Base-by-base conservation (phyloP, 23 red algal species). In the Agarophyton chilense region DNA sequence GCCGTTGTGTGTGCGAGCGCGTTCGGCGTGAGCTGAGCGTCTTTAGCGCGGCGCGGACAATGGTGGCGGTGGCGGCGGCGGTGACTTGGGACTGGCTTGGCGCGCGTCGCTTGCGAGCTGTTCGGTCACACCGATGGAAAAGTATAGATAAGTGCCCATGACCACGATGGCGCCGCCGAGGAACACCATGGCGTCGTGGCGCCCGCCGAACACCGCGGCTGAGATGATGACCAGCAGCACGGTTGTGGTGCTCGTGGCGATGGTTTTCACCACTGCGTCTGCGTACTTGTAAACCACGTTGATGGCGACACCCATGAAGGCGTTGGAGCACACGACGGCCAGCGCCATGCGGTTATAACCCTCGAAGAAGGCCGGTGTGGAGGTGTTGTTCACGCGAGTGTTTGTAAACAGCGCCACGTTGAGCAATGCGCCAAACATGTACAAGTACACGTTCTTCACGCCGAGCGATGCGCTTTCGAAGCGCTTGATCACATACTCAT, bases 221-320 rank as follows among this genome's bases (percentile, higher is more conserved):
- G 56, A 68, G 26, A 87, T 47, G 38, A 87, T n/a, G 7, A 87
- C 32, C 39, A 87, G 66, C 31, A 87, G 25, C 56, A 73, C 66
- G 7, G 82, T 74, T 0, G 82, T 87, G 10, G 66, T 72, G 42
- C 56, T 73, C 12, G 64, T 87, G 62, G 82, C 62, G 40, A 87
- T 54, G 34, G 52, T 87, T 32, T 87, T 87, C 39, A 87, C 64
- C 39, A 87, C 42, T 11, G 82, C 82, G 64, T 87, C 82, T 17
- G 82, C 82, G 66, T 87, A 87, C 82, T 87, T 87, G 82, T 87
- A 87, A 18, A 87, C 82, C 41, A 51, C 34, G 46, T 87, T 87
- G 5, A 87, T 87, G 29, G 82, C 66, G 16, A 87, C 46, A 47
- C 82, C 82, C 62, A 87, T 87, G 41, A 70, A 74, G 7, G 82